phyloP scores from a whole-genome alignment of 306 rosid species.

The Medicago truncatula region MtrunA17r5.0-ANR NC_053049.1:39923001-39923500 shows the following conservation, averaged over 20 bases:
- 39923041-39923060: constrained; percentile 22
- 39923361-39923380: constrained; percentile 15
- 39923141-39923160: constrained; percentile 37
- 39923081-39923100: constrained; percentile 35
- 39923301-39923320: constrained; percentile 8
- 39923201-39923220: constrained; percentile 46
- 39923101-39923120: constrained; percentile 48
- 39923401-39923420: constrained; percentile 18
- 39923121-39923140: constrained; percentile 31
- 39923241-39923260: constrained; percentile 38
- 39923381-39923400: not conserved
- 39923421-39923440: constrained; percentile 27
- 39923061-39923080: constrained; percentile 29
- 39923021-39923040: constrained; percentile 44
- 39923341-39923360: constrained; percentile 22
- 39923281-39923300: constrained; percentile 25
- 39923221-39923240: constrained; percentile 29
- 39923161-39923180: constrained; percentile 36
- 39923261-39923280: constrained; percentile 9
- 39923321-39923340: constrained; percentile 1
- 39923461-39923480: too few relatives aligned
- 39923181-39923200: constrained; percentile 49
- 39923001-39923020: constrained; percentile 45
- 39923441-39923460: too few relatives aligned
- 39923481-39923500: too few relatives aligned